These are phyloP conservation scores for Rhynchosporium secalis DNA, from an alignment of 2,329 filamentous ascomycete genomes.

Conservation along the genomic window DNA sequence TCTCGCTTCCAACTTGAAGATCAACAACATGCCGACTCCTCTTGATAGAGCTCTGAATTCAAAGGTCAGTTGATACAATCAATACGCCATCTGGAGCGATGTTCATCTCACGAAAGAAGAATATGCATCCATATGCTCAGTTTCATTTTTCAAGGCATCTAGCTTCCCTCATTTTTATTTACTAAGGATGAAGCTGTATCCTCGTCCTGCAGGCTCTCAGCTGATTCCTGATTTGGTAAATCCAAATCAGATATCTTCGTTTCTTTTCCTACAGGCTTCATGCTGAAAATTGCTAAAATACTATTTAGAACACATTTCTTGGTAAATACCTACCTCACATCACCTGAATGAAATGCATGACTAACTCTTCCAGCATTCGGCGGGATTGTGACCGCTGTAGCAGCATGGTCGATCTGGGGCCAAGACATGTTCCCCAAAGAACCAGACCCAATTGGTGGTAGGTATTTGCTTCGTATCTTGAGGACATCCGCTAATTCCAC, in stretches of 20 bases:
- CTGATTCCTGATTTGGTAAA: no score
- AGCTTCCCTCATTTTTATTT: no score
- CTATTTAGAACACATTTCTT: constrained; percentile 63
- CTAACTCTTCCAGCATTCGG: constrained; percentile 63
- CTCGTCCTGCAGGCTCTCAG: no score
- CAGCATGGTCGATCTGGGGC: constrained; percentile 83
- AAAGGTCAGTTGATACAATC: constrained; percentile 58
- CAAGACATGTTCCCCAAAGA: constrained; percentile 74
- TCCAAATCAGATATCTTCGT: no score
- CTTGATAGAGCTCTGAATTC: constrained; percentile 69
- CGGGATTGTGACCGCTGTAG: constrained; percentile 76
- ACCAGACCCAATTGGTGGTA: constrained; percentile 73
- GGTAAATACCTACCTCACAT: constrained; percentile 48
- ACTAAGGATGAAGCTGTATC: no score
- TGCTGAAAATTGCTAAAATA: constrained; percentile 14
- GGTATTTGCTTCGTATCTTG: background rate
- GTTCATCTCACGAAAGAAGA: no score
- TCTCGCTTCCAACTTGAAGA: constrained; percentile 1
- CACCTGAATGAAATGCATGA: background rate
- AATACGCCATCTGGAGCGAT: no score
- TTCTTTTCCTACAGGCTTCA: background rate
- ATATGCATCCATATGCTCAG: no score
- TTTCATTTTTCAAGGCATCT: no score
- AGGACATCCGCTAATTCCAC: background rate
- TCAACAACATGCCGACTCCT: constrained; percentile 64